A percentile compares a stretch with the other conserved stretches of the same genome.
phyloP scores from a whole-genome alignment of 352 stramenopile species.

The Globisporangium megalacanthum region DNA sequence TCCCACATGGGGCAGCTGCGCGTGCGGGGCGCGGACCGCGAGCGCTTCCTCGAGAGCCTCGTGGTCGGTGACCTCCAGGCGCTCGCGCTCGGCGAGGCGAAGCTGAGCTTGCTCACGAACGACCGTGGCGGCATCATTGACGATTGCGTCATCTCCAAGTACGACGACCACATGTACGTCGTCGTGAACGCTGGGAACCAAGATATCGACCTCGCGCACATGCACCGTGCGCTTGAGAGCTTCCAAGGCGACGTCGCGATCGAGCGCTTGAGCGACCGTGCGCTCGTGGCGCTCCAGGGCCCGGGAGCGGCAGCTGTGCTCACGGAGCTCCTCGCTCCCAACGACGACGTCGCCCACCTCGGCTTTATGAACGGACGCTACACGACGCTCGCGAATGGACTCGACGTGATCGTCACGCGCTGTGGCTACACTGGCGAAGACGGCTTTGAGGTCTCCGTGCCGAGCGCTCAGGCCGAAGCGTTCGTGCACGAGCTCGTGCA shows the following conservation, averaged over 20 bases:
- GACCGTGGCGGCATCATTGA: slow-evolving; percentile 96
- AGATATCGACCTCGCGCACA: slow-evolving; percentile 93
- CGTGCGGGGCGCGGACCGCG: slow-evolving; percentile 92
- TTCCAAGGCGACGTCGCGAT: slow-evolving; percentile 93
- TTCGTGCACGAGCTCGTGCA: slow-evolving; percentile 54
- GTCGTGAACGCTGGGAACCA: slow-evolving; percentile 99
- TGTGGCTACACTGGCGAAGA: slow-evolving; percentile 99
- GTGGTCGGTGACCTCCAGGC: slow-evolving; percentile 94
- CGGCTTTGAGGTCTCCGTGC: slow-evolving; percentile 97
- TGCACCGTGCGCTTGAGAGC: slow-evolving; percentile 75
- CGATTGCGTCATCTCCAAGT: slow-evolving; percentile 97
- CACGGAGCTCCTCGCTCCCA: slow-evolving; percentile 60
- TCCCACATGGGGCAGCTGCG: slow-evolving; percentile 98
- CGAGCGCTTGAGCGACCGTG: slow-evolving; percentile 91
- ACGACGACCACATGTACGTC: slow-evolving; percentile 91
- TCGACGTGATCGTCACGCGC: slow-evolving; percentile 89
- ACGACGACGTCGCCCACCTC: slow-evolving; percentile 89
- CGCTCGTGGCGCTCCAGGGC: slow-evolving; percentile 95
- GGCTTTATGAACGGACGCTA: slow-evolving; percentile 96
- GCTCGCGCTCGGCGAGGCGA: slow-evolving; percentile 82
- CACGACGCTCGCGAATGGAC: slow-evolving; percentile 63
- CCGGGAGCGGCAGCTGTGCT: slow-evolving; percentile 88
- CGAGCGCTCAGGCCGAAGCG: slow-evolving; percentile 38
- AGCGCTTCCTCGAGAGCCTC: slow-evolving; percentile 93
- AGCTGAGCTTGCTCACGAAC: slow-evolving; percentile 96